Base-by-base conservation (phyloP, 306 rosid genomes). In the Dryas octopetala region DNA sequence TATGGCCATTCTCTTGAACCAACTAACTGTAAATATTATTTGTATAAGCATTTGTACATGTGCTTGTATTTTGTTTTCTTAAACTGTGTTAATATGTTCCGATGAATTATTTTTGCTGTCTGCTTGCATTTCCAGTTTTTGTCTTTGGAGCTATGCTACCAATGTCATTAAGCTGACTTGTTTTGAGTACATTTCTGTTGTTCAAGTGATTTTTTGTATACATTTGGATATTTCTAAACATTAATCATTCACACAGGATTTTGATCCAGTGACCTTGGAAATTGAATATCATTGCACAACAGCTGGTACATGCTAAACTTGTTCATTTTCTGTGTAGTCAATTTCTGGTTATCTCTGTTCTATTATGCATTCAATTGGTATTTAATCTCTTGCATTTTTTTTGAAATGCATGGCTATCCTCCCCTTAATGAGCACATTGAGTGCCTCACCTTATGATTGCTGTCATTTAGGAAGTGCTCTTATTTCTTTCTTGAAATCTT, bases 201-300 rank as follows among this genome's bases (percentile, higher is more conserved):
- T 19, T 19, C 19, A 19, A 19, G 19, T 19, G 19, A 19, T 19
- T 19, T 19, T 19, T 19, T 19, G 19, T 19, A 19, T 19, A 19
- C 19, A 19, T 19, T 19, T 19, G 19, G 19, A 19, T 19, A 19
- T 19, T 19, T 80, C 15, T 78, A 73, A 71, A 66, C 58, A 23
- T 68, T 62, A 28, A 41, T 59, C 61, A 52, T 77, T 66, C 10
- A 47, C 19, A 53, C 86, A 94, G 98, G 95, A 82, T 80, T 82
- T 76, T 88, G 98, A 91, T 88, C 95, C 97, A 32, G 23, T 76
- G 74, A 91, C 97, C 52, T 90, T 97, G 19, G 81, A 68, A 48
- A 86, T 91, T 71, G 96, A 91, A 64, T 94, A 86, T 74, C 76
- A 93, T 72, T 91, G 96, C 86, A 86, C 93, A 68, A 91, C 98